Evolutionary conservation across 495 filamentous ascomycete genomes (phyloP), one percentile per base, ranked within the genome.

Genomic region (Podospora fimiseda): DNA sequence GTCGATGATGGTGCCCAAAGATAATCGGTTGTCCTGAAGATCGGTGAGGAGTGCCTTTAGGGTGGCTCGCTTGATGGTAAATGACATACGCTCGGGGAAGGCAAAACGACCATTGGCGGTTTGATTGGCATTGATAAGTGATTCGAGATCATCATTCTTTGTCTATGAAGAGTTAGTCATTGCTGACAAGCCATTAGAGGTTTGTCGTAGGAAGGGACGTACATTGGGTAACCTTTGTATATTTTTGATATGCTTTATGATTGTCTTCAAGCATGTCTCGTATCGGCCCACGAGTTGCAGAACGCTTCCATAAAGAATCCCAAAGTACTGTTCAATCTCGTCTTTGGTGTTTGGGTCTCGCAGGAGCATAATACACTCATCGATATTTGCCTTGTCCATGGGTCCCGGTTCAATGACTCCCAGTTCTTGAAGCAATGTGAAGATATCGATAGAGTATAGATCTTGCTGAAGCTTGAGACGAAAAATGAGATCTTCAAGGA

Each of bases 401-500:
- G 3, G 27, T 6, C 22, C 15, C 16, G 41, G 9, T 37, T 50
- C 48, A 13, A n/a, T 19, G 30, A 50, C 33, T 8, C 18, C 21
- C 9, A 37, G 33, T 2, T 19, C 48, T 22, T 37, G 48, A 13
- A 50, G 14, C 2, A 50, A 37, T 5, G 16, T 20, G 0, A 39
- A n/a, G 8, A 37, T 39, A 19, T 50, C 48, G n/a, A 38, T 14
- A 15, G 48, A 47, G 38, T 48, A 58, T 13, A 53, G 48, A 1
- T 43, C 45, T 22, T 47, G 37, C 14, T 56, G 57, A 19, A 53
- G 14, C 22, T 44, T 60, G 1, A 60, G 24, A 16, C 41, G 19
- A 21, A 47, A 44, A 39, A 56, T 49, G 9, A 60, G 50, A 3
- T 39, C 39, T 20, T 60, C 53, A 14, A 60, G 43, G 15, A 52